Conservation (phyloP, 1,284 basidiomycete genomes). For the Nidula niveotomentosa region DNA sequence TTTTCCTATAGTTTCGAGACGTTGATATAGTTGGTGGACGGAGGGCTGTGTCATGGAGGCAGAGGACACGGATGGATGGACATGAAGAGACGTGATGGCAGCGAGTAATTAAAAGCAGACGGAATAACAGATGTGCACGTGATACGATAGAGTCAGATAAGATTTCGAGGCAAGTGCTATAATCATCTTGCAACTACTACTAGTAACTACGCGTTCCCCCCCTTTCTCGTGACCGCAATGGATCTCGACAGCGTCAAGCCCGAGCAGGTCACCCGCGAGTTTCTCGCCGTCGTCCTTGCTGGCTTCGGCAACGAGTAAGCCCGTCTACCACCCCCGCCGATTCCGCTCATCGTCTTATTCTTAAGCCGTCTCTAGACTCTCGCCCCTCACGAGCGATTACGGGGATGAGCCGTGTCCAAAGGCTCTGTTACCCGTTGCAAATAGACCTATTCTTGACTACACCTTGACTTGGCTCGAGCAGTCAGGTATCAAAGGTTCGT, state of each 20-base stretch:
- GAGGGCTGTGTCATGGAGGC: constrained; percentile 39
- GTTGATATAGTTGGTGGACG: constrained; percentile 61
- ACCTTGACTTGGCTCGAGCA: constrained; percentile 85
- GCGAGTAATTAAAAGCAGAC: background rate
- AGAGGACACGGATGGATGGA: constrained; percentile 6
- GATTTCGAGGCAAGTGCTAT: background rate
- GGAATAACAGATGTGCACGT: background rate
- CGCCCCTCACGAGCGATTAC: constrained; percentile 71
- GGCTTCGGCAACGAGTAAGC: constrained; percentile 87
- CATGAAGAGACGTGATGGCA: background rate
- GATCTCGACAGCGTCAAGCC: constrained; percentile 58
- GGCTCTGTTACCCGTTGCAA: constrained; percentile 84
- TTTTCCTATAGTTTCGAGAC: constrained; percentile 85
- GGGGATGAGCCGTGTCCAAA: constrained; percentile 81
- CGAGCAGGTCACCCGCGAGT: constrained; percentile 62
- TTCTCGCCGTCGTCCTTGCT: constrained; percentile 81
- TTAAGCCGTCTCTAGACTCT: constrained; percentile 46
- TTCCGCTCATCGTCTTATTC: constrained; percentile 3
- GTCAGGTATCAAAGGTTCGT: constrained; percentile 78
- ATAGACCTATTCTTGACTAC: constrained; percentile 86
- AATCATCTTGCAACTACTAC: background rate
- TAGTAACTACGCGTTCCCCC: background rate
- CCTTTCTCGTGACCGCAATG: constrained; percentile 38
- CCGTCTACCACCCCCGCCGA: background rate
- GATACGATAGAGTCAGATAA: background rate